Conservation (phyloP, 345 rosid genomes). For the Luvunga scandens region DNA sequence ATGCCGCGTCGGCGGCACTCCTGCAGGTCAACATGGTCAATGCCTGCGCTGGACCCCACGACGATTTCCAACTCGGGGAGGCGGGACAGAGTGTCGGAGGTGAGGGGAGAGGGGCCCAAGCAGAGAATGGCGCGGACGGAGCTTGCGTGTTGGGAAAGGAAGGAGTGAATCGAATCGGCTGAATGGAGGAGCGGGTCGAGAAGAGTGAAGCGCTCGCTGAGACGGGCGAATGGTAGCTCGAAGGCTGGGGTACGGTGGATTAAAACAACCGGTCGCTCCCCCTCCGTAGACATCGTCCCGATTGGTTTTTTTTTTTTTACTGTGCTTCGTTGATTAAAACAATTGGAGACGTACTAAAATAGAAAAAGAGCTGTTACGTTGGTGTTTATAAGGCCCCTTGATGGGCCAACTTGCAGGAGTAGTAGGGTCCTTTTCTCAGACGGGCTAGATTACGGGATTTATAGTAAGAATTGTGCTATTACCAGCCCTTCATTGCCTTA, state of each 20-base stretch:
- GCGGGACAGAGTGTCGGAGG: constrained; percentile 24
- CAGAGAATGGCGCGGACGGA: constrained; percentile 33
- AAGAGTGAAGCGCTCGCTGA: constrained; percentile 21
- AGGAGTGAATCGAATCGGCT: constrained; percentile 24
- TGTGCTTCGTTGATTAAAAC: too few species aligned
- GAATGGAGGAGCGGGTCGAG: constrained; percentile 31
- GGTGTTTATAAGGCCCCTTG: too few species aligned
- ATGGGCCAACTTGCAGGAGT: too few species aligned
- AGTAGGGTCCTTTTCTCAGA: too few species aligned
- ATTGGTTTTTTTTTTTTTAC: too few species aligned
- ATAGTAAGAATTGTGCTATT: too few species aligned
- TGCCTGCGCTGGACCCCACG: constrained; percentile 35
- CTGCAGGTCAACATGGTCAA: constrained; percentile 39
- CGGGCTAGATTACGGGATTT: too few species aligned
- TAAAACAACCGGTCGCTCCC: constrained; percentile 20
- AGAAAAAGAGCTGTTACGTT: too few species aligned
- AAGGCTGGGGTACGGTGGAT: constrained; percentile 29
- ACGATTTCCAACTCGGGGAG: constrained; percentile 32
- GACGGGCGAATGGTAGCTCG: constrained; percentile 4
- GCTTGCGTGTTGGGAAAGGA: constrained; percentile 27
- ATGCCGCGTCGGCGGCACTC: constrained; percentile 45
- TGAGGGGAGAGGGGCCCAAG: constrained; percentile 28
- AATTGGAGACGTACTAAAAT: too few species aligned
- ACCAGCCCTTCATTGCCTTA: too few species aligned
- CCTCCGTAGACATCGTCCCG: background rate